These are phyloP conservation scores for Rhododendron mucronatum DNA, from an alignment of 148 eudicot genomes.

Conservation along the genomic window DNA sequence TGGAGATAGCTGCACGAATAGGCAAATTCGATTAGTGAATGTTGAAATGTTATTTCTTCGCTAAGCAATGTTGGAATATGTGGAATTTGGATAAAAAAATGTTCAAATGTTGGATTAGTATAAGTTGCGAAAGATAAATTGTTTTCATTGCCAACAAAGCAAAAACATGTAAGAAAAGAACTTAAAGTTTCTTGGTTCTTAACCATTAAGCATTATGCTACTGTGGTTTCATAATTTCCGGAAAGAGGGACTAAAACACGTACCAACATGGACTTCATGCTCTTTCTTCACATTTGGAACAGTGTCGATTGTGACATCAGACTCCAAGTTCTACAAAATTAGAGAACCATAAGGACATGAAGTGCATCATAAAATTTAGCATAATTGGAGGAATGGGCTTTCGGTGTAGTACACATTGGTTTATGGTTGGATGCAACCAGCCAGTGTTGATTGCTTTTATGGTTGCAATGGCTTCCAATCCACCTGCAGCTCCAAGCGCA, in stretches of 20 bases:
- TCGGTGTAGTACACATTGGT: constrained; percentile 42
- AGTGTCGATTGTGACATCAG: constrained; percentile 54
- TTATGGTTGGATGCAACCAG: constrained; percentile 66
- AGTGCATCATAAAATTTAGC: not conserved
- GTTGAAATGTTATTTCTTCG: not conserved
- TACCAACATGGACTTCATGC: constrained; percentile 66
- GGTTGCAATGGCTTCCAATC: constrained; percentile 61
- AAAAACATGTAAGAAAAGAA: not conserved
- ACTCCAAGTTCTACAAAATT: constrained; percentile 44
- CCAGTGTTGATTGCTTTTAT: constrained; percentile 67
- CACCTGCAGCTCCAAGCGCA: constrained; percentile 68
- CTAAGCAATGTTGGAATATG: not conserved
- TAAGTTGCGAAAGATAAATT: not conserved
- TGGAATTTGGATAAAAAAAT: not conserved
- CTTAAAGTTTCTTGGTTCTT: not conserved
- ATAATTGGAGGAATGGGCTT: not conserved
- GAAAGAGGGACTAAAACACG: not conserved
- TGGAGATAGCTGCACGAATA: constrained; percentile 45
- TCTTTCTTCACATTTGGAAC: constrained; percentile 52
- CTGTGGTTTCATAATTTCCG: not conserved
- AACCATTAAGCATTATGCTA: not conserved
- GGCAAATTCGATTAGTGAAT: not conserved
- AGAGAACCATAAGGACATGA: not conserved
- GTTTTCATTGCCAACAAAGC: not conserved
- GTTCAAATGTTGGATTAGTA: not conserved